Conservation (phyloP, 202 grass and related monocot genomes). For the Bolboschoenoplectus hybrid region DNA sequence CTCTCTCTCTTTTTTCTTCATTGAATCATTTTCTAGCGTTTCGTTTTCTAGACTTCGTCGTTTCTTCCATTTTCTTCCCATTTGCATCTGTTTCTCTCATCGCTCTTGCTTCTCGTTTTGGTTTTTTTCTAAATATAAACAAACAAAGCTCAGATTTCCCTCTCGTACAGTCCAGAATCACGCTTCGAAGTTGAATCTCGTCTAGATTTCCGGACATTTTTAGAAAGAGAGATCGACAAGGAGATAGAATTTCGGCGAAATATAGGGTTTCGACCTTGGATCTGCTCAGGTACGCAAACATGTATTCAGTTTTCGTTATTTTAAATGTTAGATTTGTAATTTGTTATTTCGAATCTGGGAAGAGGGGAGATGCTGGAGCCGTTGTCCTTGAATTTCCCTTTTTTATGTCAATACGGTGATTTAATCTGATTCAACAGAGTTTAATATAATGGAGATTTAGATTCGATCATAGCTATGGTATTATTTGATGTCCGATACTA, state of each 20-base stretch:
- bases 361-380: background rate
- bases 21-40: slow-evolving; percentile 1
- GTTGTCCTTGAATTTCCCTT: background rate
- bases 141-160: background rate
- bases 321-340: slow-evolving; percentile 1
- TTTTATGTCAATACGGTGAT: slow-evolving; percentile 1
- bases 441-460: slow-evolving; percentile 11
- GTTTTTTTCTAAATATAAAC: slow-evolving; percentile 27
- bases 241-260: background rate
- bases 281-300: slow-evolving; percentile 29
- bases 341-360: background rate
- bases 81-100: background rate
- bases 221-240: background rate
- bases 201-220: slow-evolving; percentile 3
- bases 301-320: background rate
- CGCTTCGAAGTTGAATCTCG: slow-evolving; percentile 3
- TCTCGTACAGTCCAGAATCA: background rate
- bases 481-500: background rate
- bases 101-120: background rate
- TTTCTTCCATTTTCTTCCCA: background rate
- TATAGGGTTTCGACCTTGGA: slow-evolving; percentile 36
- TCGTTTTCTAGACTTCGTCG: background rate
- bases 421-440: slow-evolving; percentile 25
- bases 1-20: background rate
- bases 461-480: slow-evolving; percentile 3